phyloP scores from a whole-genome alignment of 108 stramenopile genomes.

The Nitzschia putrida region DNA sequence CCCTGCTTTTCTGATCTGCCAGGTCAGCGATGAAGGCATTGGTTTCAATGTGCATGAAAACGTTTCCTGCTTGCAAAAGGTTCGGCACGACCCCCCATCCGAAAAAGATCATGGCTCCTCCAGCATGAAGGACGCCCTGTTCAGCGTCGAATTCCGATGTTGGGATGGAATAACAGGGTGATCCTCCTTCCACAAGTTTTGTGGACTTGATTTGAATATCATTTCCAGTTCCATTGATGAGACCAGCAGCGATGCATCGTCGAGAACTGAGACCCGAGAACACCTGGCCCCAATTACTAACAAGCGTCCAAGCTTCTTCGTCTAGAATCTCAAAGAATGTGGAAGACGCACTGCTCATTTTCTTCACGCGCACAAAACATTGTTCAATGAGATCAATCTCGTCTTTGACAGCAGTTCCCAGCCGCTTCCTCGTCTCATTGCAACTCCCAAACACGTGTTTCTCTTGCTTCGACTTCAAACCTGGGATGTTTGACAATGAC shows the following conservation, averaged over 20 bases:
- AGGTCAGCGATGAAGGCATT: slow-evolving; percentile 68
- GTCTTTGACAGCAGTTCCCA: slow-evolving; percentile 50
- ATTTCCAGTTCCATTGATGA: slow-evolving; percentile 74
- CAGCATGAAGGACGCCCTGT: slow-evolving; percentile 65
- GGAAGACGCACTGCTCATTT: slow-evolving; percentile 52
- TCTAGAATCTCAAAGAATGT: slow-evolving; percentile 64
- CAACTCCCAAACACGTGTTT: slow-evolving; percentile 71
- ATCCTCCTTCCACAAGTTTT: slow-evolving; percentile 72
- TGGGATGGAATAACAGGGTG: slow-evolving; percentile 69
- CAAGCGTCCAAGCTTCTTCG: slow-evolving; percentile 74
- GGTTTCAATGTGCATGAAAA: slow-evolving; percentile 76
- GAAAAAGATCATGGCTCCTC: slow-evolving; percentile 75
- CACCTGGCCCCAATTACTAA: slow-evolving; percentile 68
- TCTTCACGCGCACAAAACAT: slow-evolving; percentile 59
- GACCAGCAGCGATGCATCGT: slow-evolving; percentile 69
- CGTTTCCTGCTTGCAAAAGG: slow-evolving; percentile 66
- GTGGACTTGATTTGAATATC: slow-evolving; percentile 74
- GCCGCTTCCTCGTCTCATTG: slow-evolving; percentile 46
- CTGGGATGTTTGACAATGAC: slow-evolving; percentile 60
- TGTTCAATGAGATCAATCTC: slow-evolving; percentile 73
- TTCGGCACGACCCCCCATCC: slow-evolving; percentile 75
- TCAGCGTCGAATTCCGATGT: slow-evolving; percentile 65
- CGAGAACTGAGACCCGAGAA: slow-evolving; percentile 73
- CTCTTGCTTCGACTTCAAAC: slow-evolving; percentile 55
- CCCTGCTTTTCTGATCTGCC: slow-evolving; percentile 52